Conservation (phyloP, 495 filamentous ascomycete species). For the Aspergillus affinis region DNA sequence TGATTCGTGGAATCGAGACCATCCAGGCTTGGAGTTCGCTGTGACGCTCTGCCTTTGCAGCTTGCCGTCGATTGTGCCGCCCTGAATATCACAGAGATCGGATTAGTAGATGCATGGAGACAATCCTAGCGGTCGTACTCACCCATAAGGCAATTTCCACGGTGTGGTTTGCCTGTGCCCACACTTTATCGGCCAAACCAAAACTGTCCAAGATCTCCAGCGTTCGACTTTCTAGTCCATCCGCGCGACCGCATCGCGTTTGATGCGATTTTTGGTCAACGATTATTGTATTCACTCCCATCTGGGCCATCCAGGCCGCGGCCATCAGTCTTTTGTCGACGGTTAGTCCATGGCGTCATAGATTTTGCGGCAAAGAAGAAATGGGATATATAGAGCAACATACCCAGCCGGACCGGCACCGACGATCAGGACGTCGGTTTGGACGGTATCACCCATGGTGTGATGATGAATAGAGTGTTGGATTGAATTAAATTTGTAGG, state of each 20-base stretch:
- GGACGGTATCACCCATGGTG: slow-evolving; percentile 10
- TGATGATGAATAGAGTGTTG: not conserved
- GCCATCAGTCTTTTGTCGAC: slow-evolving; percentile 46
- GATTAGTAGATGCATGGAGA: not conserved
- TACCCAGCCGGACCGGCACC: slow-evolving; percentile 58
- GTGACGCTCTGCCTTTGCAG: slow-evolving; percentile 5
- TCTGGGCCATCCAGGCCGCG: slow-evolving; percentile 54
- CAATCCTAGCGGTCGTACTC: not conserved
- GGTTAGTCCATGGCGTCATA: not conserved
- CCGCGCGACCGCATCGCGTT: slow-evolving; percentile 61
- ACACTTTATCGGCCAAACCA: slow-evolving; percentile 52
- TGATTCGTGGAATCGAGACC: slow-evolving; percentile 11
- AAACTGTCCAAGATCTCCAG: slow-evolving; percentile 72
- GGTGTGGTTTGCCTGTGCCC: slow-evolving; percentile 13
- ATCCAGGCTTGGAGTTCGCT: slow-evolving; percentile 13
- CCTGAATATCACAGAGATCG: not conserved
- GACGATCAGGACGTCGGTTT: slow-evolving; percentile 24
- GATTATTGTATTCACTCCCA: slow-evolving; percentile 43
- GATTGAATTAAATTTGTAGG: not conserved
- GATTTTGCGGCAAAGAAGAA: not conserved
- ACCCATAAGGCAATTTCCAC: slow-evolving; percentile 17
- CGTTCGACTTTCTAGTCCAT: slow-evolving; percentile 69
- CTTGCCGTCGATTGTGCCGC: slow-evolving; percentile 1
- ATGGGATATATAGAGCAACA: not conserved
- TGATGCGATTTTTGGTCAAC: slow-evolving; percentile 54